Conservation (phyloP, 495 filamentous ascomycete species). For the Platismatia glauca region DNA sequence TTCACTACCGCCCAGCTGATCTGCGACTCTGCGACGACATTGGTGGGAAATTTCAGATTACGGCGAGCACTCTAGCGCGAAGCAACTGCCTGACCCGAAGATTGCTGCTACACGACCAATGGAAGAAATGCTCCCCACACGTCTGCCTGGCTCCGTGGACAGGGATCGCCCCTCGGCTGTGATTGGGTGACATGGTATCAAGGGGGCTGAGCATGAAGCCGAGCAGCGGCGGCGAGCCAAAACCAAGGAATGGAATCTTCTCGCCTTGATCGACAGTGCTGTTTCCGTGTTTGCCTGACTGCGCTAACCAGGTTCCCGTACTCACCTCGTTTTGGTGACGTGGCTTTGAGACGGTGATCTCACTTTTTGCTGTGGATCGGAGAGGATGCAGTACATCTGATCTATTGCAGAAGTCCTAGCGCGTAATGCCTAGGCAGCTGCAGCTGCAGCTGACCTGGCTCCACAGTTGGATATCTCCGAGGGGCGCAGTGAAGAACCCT, state of each 20-base stretch:
- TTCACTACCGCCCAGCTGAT: slow-evolving; percentile 3
- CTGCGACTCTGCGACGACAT: neutral
- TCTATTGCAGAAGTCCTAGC: neutral
- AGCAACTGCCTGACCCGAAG: neutral
- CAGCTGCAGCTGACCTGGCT: neutral
- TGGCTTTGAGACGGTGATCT: slow-evolving; percentile 1
- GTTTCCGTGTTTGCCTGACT: neutral
- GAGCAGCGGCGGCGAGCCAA: neutral
- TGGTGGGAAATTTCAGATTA: neutral
- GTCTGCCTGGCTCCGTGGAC: neutral
- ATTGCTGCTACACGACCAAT: neutral
- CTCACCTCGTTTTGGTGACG: neutral
- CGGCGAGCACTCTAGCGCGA: slow-evolving; percentile 3
- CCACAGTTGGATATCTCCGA: neutral
- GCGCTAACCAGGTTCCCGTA: neutral
- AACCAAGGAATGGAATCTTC: neutral
- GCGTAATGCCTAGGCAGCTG: neutral
- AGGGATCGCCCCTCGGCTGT: neutral
- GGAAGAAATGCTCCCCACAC: neutral
- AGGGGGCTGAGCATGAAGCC: neutral
- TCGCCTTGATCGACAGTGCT: neutral
- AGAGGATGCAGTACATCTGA: neutral
- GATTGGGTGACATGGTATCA: neutral
- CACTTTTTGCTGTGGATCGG: neutral
- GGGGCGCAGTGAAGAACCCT: neutral